Conservation (phyloP, 257 asterid genomes). For the Solanum infundibuliforme region DNA sequence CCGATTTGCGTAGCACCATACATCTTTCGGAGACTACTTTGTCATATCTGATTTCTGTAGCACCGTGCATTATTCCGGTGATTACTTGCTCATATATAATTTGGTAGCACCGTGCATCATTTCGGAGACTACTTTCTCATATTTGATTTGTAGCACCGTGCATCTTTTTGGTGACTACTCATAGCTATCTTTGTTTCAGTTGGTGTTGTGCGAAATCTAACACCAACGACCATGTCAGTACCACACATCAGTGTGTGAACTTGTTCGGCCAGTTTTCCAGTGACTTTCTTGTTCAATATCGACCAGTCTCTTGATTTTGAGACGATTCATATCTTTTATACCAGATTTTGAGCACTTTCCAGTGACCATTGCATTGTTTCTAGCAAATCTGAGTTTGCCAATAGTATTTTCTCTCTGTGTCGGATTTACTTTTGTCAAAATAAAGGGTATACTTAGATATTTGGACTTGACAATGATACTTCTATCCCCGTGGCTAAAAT, state of each 20-base stretch:
- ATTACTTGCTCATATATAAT: too few species aligned
- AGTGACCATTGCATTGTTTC: neutral
- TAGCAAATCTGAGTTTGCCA: neutral
- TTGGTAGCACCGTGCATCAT: too few species aligned
- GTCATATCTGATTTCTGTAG: too few species aligned
- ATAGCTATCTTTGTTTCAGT: too few species aligned
- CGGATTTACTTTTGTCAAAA: neutral
- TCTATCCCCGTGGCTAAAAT: neutral
- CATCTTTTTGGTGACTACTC: too few species aligned
- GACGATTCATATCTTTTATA: neutral
- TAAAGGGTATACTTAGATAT: neutral
- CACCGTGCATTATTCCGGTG: too few species aligned
- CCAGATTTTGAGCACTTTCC: neutral
- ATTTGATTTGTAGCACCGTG: too few species aligned
- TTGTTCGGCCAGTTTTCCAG: neutral
- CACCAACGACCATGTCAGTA: neutral
- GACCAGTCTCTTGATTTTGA: neutral
- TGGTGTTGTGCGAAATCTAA: too few species aligned
- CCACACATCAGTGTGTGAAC: neutral
- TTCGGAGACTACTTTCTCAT: too few species aligned
- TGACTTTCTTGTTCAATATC: neutral
- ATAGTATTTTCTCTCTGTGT: neutral
- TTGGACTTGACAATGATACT: neutral
- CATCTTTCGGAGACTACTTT: too few species aligned
- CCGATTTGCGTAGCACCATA: too few species aligned